These are phyloP conservation scores for Aspergillus ochraceus DNA, from an alignment of 2,329 filamentous ascomycete species.

Conservation along the genomic window DNA sequence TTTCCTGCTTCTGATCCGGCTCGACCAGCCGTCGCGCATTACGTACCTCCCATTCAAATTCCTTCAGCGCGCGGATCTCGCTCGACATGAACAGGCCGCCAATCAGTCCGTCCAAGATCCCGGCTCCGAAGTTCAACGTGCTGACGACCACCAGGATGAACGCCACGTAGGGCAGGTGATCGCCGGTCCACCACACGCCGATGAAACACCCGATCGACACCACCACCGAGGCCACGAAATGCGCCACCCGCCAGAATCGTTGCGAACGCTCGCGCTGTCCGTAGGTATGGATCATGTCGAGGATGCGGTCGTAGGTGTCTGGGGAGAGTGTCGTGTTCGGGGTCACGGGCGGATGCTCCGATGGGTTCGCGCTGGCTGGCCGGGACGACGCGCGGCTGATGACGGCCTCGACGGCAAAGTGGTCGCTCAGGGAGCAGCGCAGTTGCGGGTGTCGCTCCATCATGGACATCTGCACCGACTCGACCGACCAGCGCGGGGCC, in stretches of 20 bases:
- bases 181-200: conserved; percentile 76
- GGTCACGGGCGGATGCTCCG: neutral
- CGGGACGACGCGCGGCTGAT: conserved; percentile 51
- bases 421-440: conserved; percentile 85
- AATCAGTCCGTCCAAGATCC: conserved; percentile 81
- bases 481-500: conserved; percentile 64
- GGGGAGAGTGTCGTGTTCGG: conserved; percentile 41
- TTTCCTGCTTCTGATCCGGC: neutral
- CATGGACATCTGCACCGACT: conserved; percentile 73
- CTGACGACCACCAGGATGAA: conserved; percentile 80
- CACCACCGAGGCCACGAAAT: conserved; percentile 69
- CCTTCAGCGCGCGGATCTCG: conserved; percentile 78
- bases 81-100: conserved; percentile 82
- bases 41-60: conserved; percentile 90
- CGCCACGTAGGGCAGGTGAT: conserved; percentile 68
- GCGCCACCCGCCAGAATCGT: conserved; percentile 67
- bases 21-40: conserved; percentile 52
- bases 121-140: conserved; percentile 73
- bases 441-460: conserved; percentile 76
- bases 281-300: conserved; percentile 70
- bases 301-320: conserved; percentile 68
- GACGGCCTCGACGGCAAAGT: conserved; percentile 86
- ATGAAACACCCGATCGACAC: conserved; percentile 73
- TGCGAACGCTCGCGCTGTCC: conserved; percentile 69
- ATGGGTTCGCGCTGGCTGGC: conserved; percentile 1